A percentile compares a stretch with the other conserved stretches of the same genome.
Conservation (phyloP, 768 basidiomycete species). For the Podaxis rugospora region DNA sequence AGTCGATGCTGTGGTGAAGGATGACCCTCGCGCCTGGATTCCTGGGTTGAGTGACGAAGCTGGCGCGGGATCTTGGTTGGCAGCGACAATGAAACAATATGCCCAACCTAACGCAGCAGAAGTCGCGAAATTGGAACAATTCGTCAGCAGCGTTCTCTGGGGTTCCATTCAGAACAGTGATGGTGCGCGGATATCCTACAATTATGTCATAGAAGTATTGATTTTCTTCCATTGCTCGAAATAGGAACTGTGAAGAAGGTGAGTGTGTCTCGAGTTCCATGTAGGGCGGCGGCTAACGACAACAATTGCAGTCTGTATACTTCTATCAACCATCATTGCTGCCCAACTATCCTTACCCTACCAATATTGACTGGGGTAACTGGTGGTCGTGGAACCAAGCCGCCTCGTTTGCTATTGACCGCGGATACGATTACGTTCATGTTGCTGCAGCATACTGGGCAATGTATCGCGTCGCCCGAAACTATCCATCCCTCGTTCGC, state of each 20-base stretch:
- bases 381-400: constrained; percentile 59
- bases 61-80: constrained; percentile 56
- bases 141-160: constrained; percentile 40
- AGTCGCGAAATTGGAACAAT: constrained; percentile 47
- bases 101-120: constrained; percentile 51
- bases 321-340: constrained; percentile 45
- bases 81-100: constrained; percentile 53
- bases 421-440: constrained; percentile 52
- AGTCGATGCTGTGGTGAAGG: constrained; percentile 42
- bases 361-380: constrained; percentile 43
- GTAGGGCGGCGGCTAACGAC: neutral
- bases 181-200: constrained; percentile 22
- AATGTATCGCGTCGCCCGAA: constrained; percentile 52
- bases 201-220: neutral
- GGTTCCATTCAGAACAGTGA: constrained; percentile 48
- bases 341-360: constrained; percentile 44
- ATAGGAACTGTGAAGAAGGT: constrained; percentile 52
- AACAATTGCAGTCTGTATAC: constrained; percentile 36
- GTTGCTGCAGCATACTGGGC: constrained; percentile 51
- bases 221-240: neutral
- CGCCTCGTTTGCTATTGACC: constrained; percentile 40
- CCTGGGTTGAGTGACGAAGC: constrained; percentile 57
- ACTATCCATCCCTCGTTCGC: constrained; percentile 46
- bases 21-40: constrained; percentile 56
- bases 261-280: neutral